These are phyloP conservation scores for Phyllosticta capitalensis DNA, from an alignment of 2,329 filamentous ascomycete species.

Conservation along the genomic window DNA sequence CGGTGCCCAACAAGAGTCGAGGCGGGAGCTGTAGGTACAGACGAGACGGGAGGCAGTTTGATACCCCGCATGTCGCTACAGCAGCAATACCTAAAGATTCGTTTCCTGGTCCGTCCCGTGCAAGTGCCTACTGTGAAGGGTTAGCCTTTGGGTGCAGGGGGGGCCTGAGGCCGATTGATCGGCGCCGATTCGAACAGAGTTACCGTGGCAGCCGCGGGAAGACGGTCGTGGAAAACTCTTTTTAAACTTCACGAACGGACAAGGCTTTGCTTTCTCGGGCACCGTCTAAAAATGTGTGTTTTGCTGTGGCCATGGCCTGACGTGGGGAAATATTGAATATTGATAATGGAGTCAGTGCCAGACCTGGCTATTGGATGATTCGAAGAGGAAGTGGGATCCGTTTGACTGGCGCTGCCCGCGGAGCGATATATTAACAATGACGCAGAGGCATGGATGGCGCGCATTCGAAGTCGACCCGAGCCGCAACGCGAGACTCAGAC, in stretches of 20 bases:
- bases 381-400: neutral
- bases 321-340: neutral
- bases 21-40: no score
- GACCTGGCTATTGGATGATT: neutral
- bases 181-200: neutral
- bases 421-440: neutral
- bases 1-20: neutral
- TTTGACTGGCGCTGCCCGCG: neutral
- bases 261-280: neutral
- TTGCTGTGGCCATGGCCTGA: neutral
- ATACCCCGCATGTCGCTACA: neutral
- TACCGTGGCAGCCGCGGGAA: neutral
- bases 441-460: neutral
- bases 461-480: no score
- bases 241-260: neutral
- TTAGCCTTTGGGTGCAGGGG: neutral
- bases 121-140: neutral
- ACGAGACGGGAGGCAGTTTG: neutral
- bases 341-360: neutral
- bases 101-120: neutral
- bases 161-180: neutral
- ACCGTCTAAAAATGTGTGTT: neutral
- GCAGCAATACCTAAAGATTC: neutral
- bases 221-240: neutral
- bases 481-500: no score